Base-by-base conservation (phyloP, 768 basidiomycete genomes). In the Sporobolomyces pararoseus region DNA sequence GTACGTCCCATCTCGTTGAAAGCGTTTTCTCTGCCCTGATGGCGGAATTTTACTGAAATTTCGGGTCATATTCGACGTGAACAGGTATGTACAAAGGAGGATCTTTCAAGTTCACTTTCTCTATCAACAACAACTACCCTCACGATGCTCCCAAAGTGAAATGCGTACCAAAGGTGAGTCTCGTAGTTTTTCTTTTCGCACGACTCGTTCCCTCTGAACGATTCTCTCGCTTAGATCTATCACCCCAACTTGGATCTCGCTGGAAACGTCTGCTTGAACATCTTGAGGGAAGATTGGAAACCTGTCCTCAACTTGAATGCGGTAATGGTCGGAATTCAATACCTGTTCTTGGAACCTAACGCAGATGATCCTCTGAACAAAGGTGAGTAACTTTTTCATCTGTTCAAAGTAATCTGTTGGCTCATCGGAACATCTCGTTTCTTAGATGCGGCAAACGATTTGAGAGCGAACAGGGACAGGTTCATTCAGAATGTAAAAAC, bases 101-200 rank as follows among this genome's bases (percentile, higher is more conserved):
- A 74, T 82, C 87, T 25, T 99, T 98, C 83, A 81, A 83, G 63
- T 99, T 99, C 84, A 92, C 91, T 46, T 94, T 99, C 81, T 85
- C 84, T 74, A 97, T 99, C 85, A 96, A 91, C 82, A 88, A 87
- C 80, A 97, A 95, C 81, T 99, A 99, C 81, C 96, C 96, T 63
- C 96, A 99, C 79, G 95, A 99, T 76, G 93, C 96, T 60, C 96
- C 96, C 77, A 99, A 97, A 81, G 96, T 99, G 82, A 93, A 95
- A 79, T 98, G 95, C 82, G 88, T 87, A 53, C 91, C 91, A 78
- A 96, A 87, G 74, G 95, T 94, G 78, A 66, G 87, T 79, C 25
- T 42, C 39, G 39, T 42, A 9, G 9, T 17, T 17, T 42, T 10
- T 44, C 31, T 17, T 25, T 44, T 13, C 32, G 9, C 39, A 42